Evolutionary conservation across 2,329 filamentous ascomycete species (phyloP).

Genomic region (Ophiosphaerella korrae): DNA sequence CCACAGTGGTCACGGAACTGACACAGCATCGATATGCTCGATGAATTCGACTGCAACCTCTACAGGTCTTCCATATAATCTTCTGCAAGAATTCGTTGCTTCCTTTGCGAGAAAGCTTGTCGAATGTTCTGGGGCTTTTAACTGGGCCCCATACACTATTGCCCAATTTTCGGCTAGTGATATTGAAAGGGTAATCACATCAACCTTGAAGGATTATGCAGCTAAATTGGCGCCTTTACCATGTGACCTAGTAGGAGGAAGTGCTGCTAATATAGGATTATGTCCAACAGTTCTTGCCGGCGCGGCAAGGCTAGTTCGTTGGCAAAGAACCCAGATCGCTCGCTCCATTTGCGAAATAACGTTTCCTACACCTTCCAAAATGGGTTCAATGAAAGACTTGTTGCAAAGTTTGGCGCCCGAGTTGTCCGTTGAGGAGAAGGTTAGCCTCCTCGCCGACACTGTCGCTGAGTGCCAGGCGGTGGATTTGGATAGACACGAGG

Average conservation of each 20-base stretch:
- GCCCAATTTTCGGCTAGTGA: not conserved
- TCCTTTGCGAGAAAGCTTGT: constrained; percentile 14
- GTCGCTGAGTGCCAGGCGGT: not conserved
- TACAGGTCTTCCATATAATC: not conserved
- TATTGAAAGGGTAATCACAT: constrained; percentile 5
- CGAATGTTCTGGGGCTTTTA: constrained; percentile 7
- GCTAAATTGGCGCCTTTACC: not conserved
- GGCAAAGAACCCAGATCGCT: too few species aligned
- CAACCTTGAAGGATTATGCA: constrained; percentile 8
- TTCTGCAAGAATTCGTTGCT: constrained; percentile 13
- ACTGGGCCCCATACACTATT: constrained; percentile 5
- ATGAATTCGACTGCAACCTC: constrained; percentile 9
- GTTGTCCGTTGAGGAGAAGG: too few species aligned
- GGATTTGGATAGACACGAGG: not conserved
- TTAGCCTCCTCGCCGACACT: not conserved
- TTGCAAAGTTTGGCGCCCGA: too few species aligned
- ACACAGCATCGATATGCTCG: constrained; percentile 14
- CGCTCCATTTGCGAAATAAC: too few species aligned
- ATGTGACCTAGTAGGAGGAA: not conserved
- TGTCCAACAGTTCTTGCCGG: not conserved
- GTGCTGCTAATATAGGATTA: not conserved
- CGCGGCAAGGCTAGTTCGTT: too few species aligned
- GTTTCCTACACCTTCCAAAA: too few species aligned
- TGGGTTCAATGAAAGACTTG: too few species aligned
- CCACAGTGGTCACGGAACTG: not conserved